Base-by-base conservation (phyloP, 23 red algal genomes). In the Pyropia yezoensis region DNA sequence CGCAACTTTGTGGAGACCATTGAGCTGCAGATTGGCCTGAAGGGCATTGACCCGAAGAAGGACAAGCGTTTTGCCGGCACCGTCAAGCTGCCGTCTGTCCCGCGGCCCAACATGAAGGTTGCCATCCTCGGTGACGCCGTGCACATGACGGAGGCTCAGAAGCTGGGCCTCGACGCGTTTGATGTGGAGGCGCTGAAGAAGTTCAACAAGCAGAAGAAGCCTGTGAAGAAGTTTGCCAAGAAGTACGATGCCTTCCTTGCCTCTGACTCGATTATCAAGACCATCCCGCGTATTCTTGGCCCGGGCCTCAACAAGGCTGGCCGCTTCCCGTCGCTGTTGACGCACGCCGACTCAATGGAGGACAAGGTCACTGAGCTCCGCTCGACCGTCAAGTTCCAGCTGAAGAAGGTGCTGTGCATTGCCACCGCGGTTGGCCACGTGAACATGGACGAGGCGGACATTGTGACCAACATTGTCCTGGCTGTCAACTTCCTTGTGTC, bases 191-290 rank as follows among this genome's bases (percentile, higher is more conserved):
- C 77, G 54, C 67, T 98, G 19, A 98, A 91, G 66, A 89, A 91
- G 80, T 98, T 98, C 68, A 98, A 98, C 94, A 98, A 98, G 66
- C 86, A 91, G 69, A 98, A 98, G 86, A 98, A 98, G 59, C 94
- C 94, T 52, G 91, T 98, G 76, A 98, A 98, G 80, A 98, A 98
- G 81, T 98, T 98, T 83, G 85, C 85, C 23, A 90, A 98, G 94
- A 85, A 89, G 69, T 98, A 98, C 72, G 94, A 90, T 54, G 94
- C 94, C 23, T 98, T 98, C 67, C 69, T 98, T 21, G 94, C 94
- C 16, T 86, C 78, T n/a, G 94, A 98, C 50, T 79, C 78, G 2
- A 82, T 98, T 56, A 98, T 98, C 61, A 86, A 88, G 61, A 88
- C 82, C 56, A 90, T 98, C 66, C 94, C 94, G 66, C 78, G 94